Evolutionary conservation across 2,329 filamentous ascomycete genomes (phyloP).

Genomic region (Leptoxyphium fumago): DNA sequence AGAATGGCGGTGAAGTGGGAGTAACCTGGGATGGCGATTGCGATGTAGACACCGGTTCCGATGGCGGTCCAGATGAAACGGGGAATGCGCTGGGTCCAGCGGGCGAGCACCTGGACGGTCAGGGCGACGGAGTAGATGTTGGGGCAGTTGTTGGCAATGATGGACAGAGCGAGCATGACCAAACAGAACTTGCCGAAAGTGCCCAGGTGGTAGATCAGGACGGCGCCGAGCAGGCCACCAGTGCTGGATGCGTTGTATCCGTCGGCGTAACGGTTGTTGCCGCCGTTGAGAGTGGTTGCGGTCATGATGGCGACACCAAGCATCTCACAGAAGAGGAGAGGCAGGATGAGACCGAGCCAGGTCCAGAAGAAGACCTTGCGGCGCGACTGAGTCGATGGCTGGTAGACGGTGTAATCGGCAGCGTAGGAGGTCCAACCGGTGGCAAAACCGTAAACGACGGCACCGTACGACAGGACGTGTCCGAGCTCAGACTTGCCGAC

Average conservation of each 20-base stretch:
- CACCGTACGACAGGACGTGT: constrained; percentile 48
- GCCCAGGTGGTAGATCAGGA: constrained; percentile 48
- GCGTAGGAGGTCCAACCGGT: constrained; percentile 63
- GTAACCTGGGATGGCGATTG: constrained; percentile 56
- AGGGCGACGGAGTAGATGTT: constrained; percentile 51
- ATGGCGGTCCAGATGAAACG: constrained; percentile 53
- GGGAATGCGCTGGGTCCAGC: constrained; percentile 45
- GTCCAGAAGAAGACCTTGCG: constrained; percentile 54
- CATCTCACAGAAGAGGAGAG: constrained; percentile 60
- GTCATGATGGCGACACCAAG: constrained; percentile 57
- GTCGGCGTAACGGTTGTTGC: constrained; percentile 37
- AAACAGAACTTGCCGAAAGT: constrained; percentile 58
- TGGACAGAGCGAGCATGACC: constrained; percentile 28
- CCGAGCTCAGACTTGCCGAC: constrained; percentile 46
- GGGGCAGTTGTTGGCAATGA: constrained; percentile 32
- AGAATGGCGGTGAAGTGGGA: constrained; percentile 48
- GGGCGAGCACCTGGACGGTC: constrained; percentile 49
- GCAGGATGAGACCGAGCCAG: constrained; percentile 53
- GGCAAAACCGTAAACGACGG: constrained; percentile 52
- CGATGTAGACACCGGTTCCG: constrained; percentile 49
- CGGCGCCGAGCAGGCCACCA: constrained; percentile 51
- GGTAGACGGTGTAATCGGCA: constrained; percentile 69
- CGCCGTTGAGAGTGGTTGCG: constrained; percentile 41
- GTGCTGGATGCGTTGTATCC: constrained; percentile 45
- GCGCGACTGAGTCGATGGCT: constrained; percentile 46